Percentiles rank a stretch among this genome's conserved stretches.
Conservation (phyloP, 257 asterid species). For the Gardenia jasminoides region DNA sequence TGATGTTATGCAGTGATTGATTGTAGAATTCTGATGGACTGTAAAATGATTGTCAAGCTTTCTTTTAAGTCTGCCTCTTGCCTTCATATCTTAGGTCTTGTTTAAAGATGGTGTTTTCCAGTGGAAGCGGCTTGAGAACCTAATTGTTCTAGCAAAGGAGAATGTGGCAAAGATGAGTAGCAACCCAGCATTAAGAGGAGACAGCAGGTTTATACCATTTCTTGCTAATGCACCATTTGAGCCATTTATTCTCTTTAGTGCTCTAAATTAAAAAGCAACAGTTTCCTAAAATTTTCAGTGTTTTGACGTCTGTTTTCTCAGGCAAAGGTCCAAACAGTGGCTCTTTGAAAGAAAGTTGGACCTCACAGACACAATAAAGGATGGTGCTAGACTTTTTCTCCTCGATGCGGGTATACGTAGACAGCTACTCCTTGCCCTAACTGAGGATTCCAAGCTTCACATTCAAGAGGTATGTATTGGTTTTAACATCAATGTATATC, state of each 20-base stretch:
- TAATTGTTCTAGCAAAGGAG: slow-evolving; percentile 92
- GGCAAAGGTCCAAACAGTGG: slow-evolving; percentile 49
- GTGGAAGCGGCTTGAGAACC: slow-evolving; percentile 98
- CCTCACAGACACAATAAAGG: slow-evolving; percentile 96
- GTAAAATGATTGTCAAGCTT: neutral
- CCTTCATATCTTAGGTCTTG: slow-evolving; percentile 62
- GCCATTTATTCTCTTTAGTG: slow-evolving; percentile 8
- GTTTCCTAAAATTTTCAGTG: neutral
- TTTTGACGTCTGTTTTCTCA: slow-evolving; percentile 17
- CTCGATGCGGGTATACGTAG: slow-evolving; percentile 92
- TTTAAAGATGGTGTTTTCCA: slow-evolving; percentile 98
- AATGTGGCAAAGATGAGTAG: slow-evolving; percentile 87
- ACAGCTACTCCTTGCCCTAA: slow-evolving; percentile 92
- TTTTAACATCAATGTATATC: neutral
- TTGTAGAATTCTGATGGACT: neutral
- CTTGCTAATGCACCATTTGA: neutral
- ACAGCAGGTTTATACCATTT: slow-evolving; percentile 28
- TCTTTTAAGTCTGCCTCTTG: slow-evolving; percentile 11
- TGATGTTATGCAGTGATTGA: neutral
- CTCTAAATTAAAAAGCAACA: neutral
- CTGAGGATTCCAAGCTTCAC: slow-evolving; percentile 99
- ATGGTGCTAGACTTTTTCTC: slow-evolving; percentile 90
- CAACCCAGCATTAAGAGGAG: slow-evolving; percentile 83
- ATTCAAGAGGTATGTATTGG: slow-evolving; percentile 70
- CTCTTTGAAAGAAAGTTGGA: slow-evolving; percentile 62